Conservation (phyloP, 768 basidiomycete species). For the Hortiboletus flavorubellus region DNA sequence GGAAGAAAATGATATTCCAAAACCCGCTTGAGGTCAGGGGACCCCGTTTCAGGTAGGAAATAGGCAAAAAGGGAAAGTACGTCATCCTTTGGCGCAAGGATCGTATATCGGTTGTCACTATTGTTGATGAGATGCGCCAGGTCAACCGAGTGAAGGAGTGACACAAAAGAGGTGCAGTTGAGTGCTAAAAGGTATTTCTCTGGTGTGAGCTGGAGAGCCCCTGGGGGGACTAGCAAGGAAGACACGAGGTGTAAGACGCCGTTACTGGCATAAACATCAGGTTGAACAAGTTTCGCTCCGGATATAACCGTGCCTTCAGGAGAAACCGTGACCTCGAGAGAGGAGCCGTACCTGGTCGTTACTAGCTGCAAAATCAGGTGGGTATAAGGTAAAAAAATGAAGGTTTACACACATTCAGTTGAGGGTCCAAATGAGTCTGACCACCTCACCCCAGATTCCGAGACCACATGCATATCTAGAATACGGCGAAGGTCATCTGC, state of each 20-base stretch:
- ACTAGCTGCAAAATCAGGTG: conserved; percentile 43
- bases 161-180: conserved; percentile 89
- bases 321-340: conserved; percentile 57
- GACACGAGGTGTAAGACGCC: conserved; percentile 92
- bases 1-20: conserved; percentile 92
- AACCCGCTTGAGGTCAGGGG: conserved; percentile 64
- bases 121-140: conserved; percentile 69
- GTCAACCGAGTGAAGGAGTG: conserved; percentile 79
- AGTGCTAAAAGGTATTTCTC: conserved; percentile 94
- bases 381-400: not conserved
- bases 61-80: conserved; percentile 60
- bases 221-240: conserved; percentile 73
- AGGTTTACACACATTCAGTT: conserved; percentile 48
- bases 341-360: conserved; percentile 63
- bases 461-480: conserved; percentile 73
- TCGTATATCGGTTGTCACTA: conserved; percentile 70
- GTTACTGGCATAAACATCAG: conserved; percentile 90
- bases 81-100: conserved; percentile 89
- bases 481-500: conserved; percentile 75
- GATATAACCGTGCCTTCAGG: conserved; percentile 55
- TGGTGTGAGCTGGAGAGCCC: conserved; percentile 76
- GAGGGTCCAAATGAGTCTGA: conserved; percentile 55
- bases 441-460: conserved; percentile 57
- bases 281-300: conserved; percentile 57
- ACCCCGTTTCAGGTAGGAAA: conserved; percentile 60